These are phyloP conservation scores for Halophytophthora batemanensis DNA, from an alignment of 352 stramenopile genomes.

Conservation along the genomic window DNA sequence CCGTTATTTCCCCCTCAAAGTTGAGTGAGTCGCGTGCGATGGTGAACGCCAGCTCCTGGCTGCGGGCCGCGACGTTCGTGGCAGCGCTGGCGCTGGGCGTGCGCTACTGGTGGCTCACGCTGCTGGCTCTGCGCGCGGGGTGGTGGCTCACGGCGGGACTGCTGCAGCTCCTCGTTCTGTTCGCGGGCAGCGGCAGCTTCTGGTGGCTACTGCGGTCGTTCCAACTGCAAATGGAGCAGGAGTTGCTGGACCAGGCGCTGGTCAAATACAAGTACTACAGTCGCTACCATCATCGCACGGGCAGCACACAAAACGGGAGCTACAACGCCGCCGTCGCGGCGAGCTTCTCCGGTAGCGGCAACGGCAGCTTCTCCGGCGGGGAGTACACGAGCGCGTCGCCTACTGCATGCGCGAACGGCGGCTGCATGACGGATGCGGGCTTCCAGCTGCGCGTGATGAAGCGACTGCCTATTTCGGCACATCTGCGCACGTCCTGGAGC, in stretches of 20 bases:
- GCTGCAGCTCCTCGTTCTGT: constrained; percentile 39
- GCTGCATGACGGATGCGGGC: constrained; percentile 31
- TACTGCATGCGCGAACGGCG: neutral
- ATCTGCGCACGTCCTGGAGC: constrained; percentile 57
- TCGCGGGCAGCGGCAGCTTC: constrained; percentile 45
- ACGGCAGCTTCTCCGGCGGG: neutral
- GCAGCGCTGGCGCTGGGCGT: constrained; percentile 24
- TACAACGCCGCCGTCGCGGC: constrained; percentile 1
- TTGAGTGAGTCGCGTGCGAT: no score
- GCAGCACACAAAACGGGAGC: no score
- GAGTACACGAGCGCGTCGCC: constrained; percentile 4
- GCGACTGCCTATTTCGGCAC: constrained; percentile 50
- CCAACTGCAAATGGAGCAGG: constrained; percentile 60
- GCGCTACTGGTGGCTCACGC: constrained; percentile 16
- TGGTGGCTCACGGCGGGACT: constrained; percentile 29
- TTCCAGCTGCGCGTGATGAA: constrained; percentile 61
- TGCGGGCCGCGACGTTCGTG: constrained; percentile 13
- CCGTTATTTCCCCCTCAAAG: no score
- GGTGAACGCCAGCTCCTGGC: constrained; percentile 6
- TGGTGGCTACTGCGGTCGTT: constrained; percentile 65
- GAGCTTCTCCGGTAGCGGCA: constrained; percentile 5
- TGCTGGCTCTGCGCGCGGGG: constrained; percentile 18
- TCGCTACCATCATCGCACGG: constrained; percentile 37
- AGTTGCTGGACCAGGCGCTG: constrained; percentile 50
- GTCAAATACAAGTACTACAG: constrained; percentile 52